Percentiles rank a stretch among this genome's conserved stretches.
Conservation (phyloP, 2,329 filamentous ascomycete species). For the Pseudogymnoascus verrucosus region DNA sequence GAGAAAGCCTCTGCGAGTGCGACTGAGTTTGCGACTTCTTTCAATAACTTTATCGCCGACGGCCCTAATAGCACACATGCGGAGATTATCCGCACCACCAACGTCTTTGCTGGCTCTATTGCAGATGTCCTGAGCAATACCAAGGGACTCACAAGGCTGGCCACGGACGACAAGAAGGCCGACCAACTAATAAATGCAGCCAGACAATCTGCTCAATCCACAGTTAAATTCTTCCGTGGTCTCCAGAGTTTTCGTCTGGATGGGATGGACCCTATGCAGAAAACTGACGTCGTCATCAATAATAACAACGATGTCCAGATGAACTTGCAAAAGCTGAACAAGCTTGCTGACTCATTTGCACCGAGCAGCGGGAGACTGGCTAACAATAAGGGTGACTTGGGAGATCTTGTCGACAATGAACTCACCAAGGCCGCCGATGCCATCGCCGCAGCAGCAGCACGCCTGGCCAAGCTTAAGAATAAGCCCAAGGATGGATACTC, state of each 20-base stretch:
- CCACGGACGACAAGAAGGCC: constrained; percentile 89
- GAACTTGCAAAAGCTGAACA: constrained; percentile 87
- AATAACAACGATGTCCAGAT: constrained; percentile 95
- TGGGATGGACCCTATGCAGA: constrained; percentile 80
- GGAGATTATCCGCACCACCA: constrained; percentile 88
- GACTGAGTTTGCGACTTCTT: constrained; percentile 94
- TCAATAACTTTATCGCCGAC: constrained; percentile 98
- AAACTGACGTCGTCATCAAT: constrained; percentile 95
- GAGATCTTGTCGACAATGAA: constrained; percentile 87
- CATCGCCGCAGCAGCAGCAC: constrained; percentile 83
- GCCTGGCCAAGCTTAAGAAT: constrained; percentile 85
- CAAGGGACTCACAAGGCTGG: constrained; percentile 87
- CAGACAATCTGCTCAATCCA: constrained; percentile 74
- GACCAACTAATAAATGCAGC: constrained; percentile 78
- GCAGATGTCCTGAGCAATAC: constrained; percentile 94
- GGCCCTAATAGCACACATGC: constrained; percentile 83
- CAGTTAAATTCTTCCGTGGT: constrained; percentile 89
- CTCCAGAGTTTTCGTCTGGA: constrained; percentile 91
- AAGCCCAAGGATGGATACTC: constrained; percentile 95
- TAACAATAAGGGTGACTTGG: constrained; percentile 73
- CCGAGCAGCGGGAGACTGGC: constrained; percentile 78
- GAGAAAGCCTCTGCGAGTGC: constrained; percentile 92
- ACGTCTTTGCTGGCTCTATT: constrained; percentile 80
- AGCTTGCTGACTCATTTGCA: constrained; percentile 84
- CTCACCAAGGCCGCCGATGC: constrained; percentile 90